Conservation (phyloP, 345 rosid species). For the Geranium brycei region DNA sequence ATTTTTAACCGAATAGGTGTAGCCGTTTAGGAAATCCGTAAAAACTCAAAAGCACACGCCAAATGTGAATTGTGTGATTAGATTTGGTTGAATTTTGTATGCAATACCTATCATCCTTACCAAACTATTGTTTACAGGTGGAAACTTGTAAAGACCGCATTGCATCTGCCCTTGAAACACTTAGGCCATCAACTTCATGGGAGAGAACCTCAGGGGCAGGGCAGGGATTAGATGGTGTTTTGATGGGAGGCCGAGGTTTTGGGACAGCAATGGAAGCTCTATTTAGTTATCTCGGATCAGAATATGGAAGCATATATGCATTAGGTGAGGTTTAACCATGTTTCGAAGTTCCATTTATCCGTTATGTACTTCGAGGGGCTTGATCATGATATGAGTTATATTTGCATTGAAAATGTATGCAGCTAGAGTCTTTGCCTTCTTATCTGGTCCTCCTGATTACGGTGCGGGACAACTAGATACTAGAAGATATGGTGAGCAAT, state of each 20-base stretch:
- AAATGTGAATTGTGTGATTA: neutral
- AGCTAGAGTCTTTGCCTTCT: constrained; percentile 92
- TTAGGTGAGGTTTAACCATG: constrained; percentile 30
- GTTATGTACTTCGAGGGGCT: neutral
- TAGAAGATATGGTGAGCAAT: constrained; percentile 93
- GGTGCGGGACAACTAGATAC: constrained; percentile 98
- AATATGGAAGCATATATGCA: constrained; percentile 88
- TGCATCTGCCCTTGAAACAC: constrained; percentile 85
- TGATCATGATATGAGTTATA: constrained; percentile 3
- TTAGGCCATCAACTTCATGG: constrained; percentile 92
- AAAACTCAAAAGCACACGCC: neutral
- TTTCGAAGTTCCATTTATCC: constrained; percentile 1
- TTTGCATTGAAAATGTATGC: constrained; percentile 26
- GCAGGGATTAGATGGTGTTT: constrained; percentile 69
- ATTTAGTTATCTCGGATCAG: constrained; percentile 86
- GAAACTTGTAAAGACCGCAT: constrained; percentile 87
- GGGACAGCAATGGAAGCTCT: constrained; percentile 95
- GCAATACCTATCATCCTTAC: neutral
- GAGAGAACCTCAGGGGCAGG: constrained; percentile 76
- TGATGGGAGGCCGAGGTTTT: constrained; percentile 96
- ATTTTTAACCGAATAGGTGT: neutral
- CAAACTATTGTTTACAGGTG: constrained; percentile 32
- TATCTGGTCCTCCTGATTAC: constrained; percentile 98
- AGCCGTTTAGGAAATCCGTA: neutral
- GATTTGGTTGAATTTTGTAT: neutral